Conservation (phyloP, 2,329 filamentous ascomycete genomes). For the Fusarium sp. region DNA sequence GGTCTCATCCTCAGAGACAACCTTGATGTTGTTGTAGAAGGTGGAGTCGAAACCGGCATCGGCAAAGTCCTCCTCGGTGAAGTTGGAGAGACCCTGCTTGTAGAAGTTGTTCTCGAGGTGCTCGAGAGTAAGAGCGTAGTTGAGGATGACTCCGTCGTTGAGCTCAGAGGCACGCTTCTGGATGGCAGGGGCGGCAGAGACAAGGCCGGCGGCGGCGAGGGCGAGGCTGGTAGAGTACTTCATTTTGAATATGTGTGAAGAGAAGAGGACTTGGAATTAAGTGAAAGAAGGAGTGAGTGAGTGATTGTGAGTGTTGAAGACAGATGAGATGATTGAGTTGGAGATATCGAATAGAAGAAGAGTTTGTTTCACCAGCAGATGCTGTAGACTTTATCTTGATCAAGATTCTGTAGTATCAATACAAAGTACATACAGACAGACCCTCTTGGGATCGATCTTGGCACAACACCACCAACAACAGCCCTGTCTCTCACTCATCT, state of each 20-base stretch:
- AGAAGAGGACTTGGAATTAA: not conserved
- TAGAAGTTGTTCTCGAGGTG: conserved; percentile 74
- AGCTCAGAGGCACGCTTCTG: conserved; percentile 31
- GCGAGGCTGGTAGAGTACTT: conserved; percentile 27
- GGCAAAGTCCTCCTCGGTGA: conserved; percentile 64
- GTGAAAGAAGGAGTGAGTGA: not conserved
- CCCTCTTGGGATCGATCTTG: not conserved
- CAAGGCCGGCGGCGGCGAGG: conserved; percentile 29
- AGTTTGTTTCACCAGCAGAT: not conserved
- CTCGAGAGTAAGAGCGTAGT: conserved; percentile 65
- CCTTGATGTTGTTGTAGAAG: conserved; percentile 70
- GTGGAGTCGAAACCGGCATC: conserved; percentile 62
- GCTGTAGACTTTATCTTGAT: not conserved
- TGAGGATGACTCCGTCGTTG: conserved; percentile 54
- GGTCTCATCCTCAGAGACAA: conserved; percentile 66
- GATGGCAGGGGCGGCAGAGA: conserved; percentile 27
- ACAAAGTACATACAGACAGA: too few species aligned
- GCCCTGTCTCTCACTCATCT: not conserved
- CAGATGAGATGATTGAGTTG: not conserved
- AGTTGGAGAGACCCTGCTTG: conserved; percentile 68
- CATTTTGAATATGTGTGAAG: conserved; percentile 13
- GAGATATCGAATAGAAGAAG: not conserved
- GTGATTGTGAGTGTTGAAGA: not conserved
- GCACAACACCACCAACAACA: not conserved
- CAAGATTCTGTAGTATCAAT: too few species aligned